Conservation (phyloP, 768 basidiomycete genomes). For the Rhodosporidiobolus odoratus region DNA sequence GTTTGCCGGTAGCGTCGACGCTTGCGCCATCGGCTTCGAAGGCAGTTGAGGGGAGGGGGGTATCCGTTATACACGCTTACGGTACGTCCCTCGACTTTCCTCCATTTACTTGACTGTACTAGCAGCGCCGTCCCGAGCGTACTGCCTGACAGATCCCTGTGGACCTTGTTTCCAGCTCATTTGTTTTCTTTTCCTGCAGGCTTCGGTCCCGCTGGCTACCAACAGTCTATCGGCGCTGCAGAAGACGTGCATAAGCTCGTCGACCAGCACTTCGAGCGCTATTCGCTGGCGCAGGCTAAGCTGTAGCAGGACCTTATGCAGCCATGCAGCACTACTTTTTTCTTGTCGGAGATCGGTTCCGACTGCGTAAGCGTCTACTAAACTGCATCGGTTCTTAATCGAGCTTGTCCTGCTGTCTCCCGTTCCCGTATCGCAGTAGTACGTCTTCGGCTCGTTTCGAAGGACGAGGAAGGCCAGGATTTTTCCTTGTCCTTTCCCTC, state of each 20-base stretch:
- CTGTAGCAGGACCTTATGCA: neutral
- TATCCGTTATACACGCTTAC: constrained; percentile 30
- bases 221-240: constrained; percentile 34
- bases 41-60: neutral
- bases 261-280: neutral
- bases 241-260: constrained; percentile 25
- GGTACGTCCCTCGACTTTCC: neutral
- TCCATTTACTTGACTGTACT: neutral
- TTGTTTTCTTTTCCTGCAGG: neutral
- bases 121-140: too few relatives aligned
- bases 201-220: constrained; percentile 34
- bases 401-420: neutral
- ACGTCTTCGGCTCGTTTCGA: neutral
- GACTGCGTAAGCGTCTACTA: neutral
- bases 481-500: neutral
- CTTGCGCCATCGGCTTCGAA: neutral
- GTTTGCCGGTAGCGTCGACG: constrained; percentile 30
- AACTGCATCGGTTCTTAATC: too few relatives aligned
- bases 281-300: neutral
- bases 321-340: neutral
- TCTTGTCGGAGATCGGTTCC: too few relatives aligned
- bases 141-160: neutral
- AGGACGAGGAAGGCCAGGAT: neutral
- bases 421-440: neutral
- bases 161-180: neutral